Base-by-base conservation (phyloP, 2,329 filamentous ascomycete genomes). In the Hypoxylon sp. region DNA sequence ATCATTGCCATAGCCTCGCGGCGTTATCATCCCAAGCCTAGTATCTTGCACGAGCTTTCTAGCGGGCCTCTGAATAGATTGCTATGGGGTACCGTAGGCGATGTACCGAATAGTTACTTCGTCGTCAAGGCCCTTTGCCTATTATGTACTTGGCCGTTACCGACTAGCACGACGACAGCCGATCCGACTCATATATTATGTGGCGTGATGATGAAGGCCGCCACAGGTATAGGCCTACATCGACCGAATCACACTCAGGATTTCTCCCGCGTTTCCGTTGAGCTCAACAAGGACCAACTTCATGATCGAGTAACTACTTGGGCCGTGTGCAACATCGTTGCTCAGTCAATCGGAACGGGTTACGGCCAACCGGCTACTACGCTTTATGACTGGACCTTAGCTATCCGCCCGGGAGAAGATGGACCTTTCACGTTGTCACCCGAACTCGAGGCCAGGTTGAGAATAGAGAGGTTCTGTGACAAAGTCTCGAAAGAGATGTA, bases 161-260 rank as follows among this genome's bases (percentile, higher is more conserved):
- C 93, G 0, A 93, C 90, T n/a, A 93, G 91, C 79, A 93, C 90
- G 4, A 93, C 91, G 1, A 90, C 91, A 5, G 90, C 90, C 6
- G 93, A 96, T 72, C 91, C 92, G 2, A 95, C 92, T 1, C 93
- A 94, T 76, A 94, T 93, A 77, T 82, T 94, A 17, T 91, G 90
- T 72, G 92, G 93, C 57, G 88, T 93, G 67, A 93, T 95, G 91
- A 94, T 95, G 88, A 93, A 94, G 80, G 89, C 92, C 21, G 93
- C 93, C 7, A 94, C 93, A 71, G 92, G 93, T 71, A 93, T 94
- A 72, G 92, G 93, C 19, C 84, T 96, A 58, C 92, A 96, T 75
- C 87, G 92, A 51, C 93, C 92, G 11, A 93, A 91, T 60, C 90
- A 94, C 77, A 92, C 92, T 48, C 91, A 94, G 77, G 93, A 95